phyloP scores from a whole-genome alignment of 177 flowering plant species.

The Vitis hybrid region DNA sequence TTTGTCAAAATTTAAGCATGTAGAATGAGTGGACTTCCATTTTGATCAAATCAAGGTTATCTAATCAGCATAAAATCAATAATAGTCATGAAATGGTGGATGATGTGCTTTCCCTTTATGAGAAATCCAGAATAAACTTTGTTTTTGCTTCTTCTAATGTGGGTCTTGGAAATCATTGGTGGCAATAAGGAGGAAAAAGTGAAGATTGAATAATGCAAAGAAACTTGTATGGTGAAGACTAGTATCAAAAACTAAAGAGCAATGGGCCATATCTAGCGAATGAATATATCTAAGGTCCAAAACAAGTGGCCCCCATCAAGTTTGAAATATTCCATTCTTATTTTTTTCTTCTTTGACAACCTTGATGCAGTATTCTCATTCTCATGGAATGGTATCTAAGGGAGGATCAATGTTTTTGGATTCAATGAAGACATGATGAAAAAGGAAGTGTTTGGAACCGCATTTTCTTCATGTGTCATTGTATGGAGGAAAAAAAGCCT shows the following conservation, averaged over 20 bases:
- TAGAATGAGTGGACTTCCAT: slow-evolving; percentile 26
- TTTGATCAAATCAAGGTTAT: slow-evolving; percentile 17
- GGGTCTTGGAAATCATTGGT: slow-evolving; percentile 31
- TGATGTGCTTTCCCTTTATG: slow-evolving; percentile 10
- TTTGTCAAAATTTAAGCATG: not conserved
- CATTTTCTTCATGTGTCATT: slow-evolving; percentile 5
- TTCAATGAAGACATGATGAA: slow-evolving; percentile 21
- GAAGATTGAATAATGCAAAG: slow-evolving; percentile 21
- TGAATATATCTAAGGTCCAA: slow-evolving; percentile 27
- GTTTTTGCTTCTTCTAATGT: slow-evolving; percentile 22
- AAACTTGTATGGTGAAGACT: slow-evolving; percentile 23
- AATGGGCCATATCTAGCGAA: slow-evolving; percentile 25
- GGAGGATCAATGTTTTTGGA: slow-evolving; percentile 8
- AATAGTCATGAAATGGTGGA: slow-evolving; percentile 8
- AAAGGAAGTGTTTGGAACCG: slow-evolving; percentile 13
- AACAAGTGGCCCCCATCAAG: slow-evolving; percentile 22
- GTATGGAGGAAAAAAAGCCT: not conserved
- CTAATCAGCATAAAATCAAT: slow-evolving; percentile 17
- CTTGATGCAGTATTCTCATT: slow-evolving; percentile 14
- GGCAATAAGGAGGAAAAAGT: slow-evolving; percentile 17
- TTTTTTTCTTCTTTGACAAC: slow-evolving; percentile 9
- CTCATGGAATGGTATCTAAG: slow-evolving; percentile 24
- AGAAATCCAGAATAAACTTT: slow-evolving; percentile 11
- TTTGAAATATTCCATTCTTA: not conserved
- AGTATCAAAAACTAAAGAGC: slow-evolving; percentile 21